Evolutionary conservation across 2,329 filamentous ascomycete species (phyloP), one percentile per base, ranked within the genome.

Genomic region (Metarhizium rileyi): DNA sequence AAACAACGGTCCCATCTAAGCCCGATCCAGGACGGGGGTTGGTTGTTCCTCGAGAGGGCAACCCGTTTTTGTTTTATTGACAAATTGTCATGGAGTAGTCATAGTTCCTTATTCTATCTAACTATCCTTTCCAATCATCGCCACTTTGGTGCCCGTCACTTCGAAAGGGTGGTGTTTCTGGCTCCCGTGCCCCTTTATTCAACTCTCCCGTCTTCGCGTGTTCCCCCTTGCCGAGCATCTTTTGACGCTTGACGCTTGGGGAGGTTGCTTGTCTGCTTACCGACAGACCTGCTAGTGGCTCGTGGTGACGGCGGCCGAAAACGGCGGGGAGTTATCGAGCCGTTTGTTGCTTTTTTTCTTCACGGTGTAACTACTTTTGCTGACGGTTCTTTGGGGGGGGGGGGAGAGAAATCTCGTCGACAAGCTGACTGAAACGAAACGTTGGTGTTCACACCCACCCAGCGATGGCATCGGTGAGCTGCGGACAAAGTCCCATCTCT

Each of bases 391-490:
- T n/a, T n/a, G n/a, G n/a, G n/a, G n/a, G n/a, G n/a, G n/a, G n/a
- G n/a, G n/a, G n/a, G n/a, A n/a, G 30, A 33, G 9, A 33, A n/a
- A 16, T 23, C 9, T 36, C 9, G 20, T 42, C 33, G 48, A 30
- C 8, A 16, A 20, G n/a, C n/a, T n/a, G n/a, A n/a, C n/a, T n/a
- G n/a, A n/a, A n/a, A 18, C 14, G 27, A 14, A 8, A 38, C 20
- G 26, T 40, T 33, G 27, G 35, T 30, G 38, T n/a, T n/a, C 30
- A 44, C 44, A 44, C 33, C 44, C n/a, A n/a, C 42, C 45, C 42
- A 47, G 54, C 52, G 50, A 59, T 58, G 55, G 56, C 56, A 48
- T 51, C 54, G 23, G 52, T 43, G 43, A 48, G 51, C 44, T 44
- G 49, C 50, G 26, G 30, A 18, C 28, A 40, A 35, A 18, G 25